Conservation (phyloP, 306 rosid genomes). For the peach (Prunus persica) region Prunus_persica_NCBIv2 NC_034009.1:35013501-35014000, state of each 20-base stretch:
- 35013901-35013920: conserved; percentile 23
- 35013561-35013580: background rate
- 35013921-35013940: conserved; percentile 44
- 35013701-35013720: conserved; percentile 76
- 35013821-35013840: conserved; percentile 31
- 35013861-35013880: conserved; percentile 30
- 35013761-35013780: conserved; percentile 84
- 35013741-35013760: conserved; percentile 97
- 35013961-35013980: conserved; percentile 62
- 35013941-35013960: conserved; percentile 51
- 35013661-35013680: conserved; percentile 4
- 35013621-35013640: conserved; percentile 10
- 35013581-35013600: background rate
- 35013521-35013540: background rate
- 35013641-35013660: background rate
- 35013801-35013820: conserved; percentile 22
- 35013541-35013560: background rate
- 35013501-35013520: background rate
- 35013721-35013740: conserved; percentile 89
- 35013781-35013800: conserved; percentile 72
- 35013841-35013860: conserved; percentile 40
- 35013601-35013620: conserved; percentile 8
- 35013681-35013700: conserved; percentile 20
- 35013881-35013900: conserved; percentile 29
- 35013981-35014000: conserved; percentile 53